These are phyloP conservation scores for Monascus purpureus DNA, from an alignment of 495 filamentous ascomycete genomes.

Conservation along the genomic window DNA sequence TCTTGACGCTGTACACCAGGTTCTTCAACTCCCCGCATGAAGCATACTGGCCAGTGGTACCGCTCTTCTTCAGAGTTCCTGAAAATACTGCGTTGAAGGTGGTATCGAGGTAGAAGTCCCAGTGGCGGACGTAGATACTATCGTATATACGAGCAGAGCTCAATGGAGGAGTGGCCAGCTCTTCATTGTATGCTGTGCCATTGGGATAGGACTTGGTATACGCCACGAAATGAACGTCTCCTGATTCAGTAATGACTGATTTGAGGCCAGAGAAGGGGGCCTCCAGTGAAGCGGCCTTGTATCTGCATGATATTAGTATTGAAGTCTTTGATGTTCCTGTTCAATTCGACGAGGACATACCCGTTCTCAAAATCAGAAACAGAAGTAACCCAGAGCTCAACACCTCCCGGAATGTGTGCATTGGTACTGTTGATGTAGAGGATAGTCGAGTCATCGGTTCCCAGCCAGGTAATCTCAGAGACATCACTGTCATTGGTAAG, in stretches of 20 bases:
- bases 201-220: conserved; percentile 45
- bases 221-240: conserved; percentile 44
- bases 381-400: conserved; percentile 28
- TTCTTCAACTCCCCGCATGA: conserved; percentile 18
- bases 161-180: conserved; percentile 39
- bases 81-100: conserved; percentile 33
- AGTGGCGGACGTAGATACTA: conserved; percentile 61
- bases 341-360: conserved; percentile 5
- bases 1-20: conserved; percentile 27
- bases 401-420: conserved; percentile 23
- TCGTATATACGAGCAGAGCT: conserved; percentile 54
- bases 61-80: conserved; percentile 17
- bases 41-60: conserved; percentile 5
- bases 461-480: conserved; percentile 30
- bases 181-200: conserved; percentile 46
- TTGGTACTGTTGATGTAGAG: conserved; percentile 36
- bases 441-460: conserved; percentile 23
- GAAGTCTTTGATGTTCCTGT: no score
- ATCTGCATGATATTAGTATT: no score
- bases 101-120: conserved; percentile 52
- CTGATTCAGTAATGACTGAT: conserved; percentile 35
- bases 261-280: conserved; percentile 56
- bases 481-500: conserved; percentile 29
- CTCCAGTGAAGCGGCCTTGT: conserved; percentile 42
- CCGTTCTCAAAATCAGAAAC: conserved; percentile 13